These are phyloP conservation scores for Ophiostoma pallidulum DNA, from an alignment of 2,329 filamentous ascomycete genomes.

Conservation along the genomic window DNA sequence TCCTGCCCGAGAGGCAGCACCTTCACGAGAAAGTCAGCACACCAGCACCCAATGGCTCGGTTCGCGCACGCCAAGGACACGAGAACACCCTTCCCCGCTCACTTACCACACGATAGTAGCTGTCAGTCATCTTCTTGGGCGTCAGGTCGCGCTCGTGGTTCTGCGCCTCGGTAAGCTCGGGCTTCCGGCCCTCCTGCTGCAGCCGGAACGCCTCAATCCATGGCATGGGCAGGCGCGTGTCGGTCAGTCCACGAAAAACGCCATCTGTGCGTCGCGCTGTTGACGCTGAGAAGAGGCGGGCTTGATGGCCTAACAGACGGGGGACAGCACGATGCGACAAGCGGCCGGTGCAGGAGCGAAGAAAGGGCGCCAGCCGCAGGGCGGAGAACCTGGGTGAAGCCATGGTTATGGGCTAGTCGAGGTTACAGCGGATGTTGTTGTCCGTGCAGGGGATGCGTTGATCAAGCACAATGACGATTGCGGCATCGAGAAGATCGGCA, in stretches of 20 bases:
- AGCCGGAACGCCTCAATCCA: slow-evolving; percentile 60
- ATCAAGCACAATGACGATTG: neutral
- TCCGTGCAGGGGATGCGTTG: neutral
- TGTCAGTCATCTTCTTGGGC: slow-evolving; percentile 62
- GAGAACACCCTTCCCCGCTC: no score
- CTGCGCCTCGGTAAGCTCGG: slow-evolving; percentile 18
- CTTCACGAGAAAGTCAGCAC: no score
- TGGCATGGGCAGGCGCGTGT: slow-evolving; percentile 37
- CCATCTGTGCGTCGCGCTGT: slow-evolving; percentile 23
- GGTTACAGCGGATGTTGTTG: no score
- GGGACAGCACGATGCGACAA: neutral
- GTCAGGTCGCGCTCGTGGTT: slow-evolving; percentile 43
- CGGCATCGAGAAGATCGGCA: no score
- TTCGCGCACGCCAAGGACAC: no score
- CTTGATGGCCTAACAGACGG: neutral
- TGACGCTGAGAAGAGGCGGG: slow-evolving; percentile 8
- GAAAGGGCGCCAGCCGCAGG: neutral
- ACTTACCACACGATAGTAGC: slow-evolving; percentile 54
- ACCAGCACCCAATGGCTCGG: no score
- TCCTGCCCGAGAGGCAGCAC: slow-evolving; percentile 59
- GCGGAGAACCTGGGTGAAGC: neutral
- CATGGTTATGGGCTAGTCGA: no score
- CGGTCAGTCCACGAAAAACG: slow-evolving; percentile 29
- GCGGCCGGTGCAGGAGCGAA: neutral
- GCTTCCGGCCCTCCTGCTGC: slow-evolving; percentile 35